Evolutionary conservation across 768 basidiomycete species (phyloP).

Genomic region (Cystofilobasidium ferigula): DNA sequence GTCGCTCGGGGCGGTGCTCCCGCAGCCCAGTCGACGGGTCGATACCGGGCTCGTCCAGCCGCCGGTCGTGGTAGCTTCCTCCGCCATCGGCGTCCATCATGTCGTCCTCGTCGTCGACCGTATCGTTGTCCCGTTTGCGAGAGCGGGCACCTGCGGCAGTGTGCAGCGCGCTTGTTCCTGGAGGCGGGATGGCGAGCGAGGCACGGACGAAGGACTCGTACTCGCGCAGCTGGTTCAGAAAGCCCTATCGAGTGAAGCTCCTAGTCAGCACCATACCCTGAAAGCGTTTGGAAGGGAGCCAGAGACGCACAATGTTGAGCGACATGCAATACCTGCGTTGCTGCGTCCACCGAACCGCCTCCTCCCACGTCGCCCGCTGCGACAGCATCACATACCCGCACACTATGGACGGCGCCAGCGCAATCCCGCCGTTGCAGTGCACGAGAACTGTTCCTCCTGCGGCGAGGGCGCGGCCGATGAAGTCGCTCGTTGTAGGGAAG

Average conservation of each 20-base stretch:
- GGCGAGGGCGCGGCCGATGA: conserved; percentile 57
- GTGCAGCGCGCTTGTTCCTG: neutral
- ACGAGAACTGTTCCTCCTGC: conserved; percentile 66
- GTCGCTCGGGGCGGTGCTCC: neutral
- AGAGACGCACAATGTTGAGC: conserved; percentile 54
- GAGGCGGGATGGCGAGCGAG: neutral
- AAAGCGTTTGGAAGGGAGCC: neutral
- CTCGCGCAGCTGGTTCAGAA: conserved; percentile 84
- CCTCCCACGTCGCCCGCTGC: conserved; percentile 70
- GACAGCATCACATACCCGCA: conserved; percentile 90
- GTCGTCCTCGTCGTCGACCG: conserved; percentile 10
- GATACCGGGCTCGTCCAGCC: neutral
- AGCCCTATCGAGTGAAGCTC: conserved; percentile 41
- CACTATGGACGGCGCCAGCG: conserved; percentile 74
- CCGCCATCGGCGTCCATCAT: neutral
- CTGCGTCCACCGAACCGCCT: conserved; percentile 76
- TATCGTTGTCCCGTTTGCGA: conserved; percentile 12
- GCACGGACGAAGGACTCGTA: conserved; percentile 88
- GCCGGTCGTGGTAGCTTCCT: neutral
- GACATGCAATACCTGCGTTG: conserved; percentile 88
- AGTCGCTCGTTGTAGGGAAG: conserved; percentile 50
- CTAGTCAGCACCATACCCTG: too few species aligned
- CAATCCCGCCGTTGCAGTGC: conserved; percentile 88
- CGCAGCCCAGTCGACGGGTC: neutral
- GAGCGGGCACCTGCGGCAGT: neutral